Percentiles rank a stretch among this genome's conserved stretches.
These are phyloP conservation scores for Ophiognomonia clavigignenti-juglandacearum DNA, from an alignment of 2,329 filamentous ascomycete species.

Conservation along the genomic window DNA sequence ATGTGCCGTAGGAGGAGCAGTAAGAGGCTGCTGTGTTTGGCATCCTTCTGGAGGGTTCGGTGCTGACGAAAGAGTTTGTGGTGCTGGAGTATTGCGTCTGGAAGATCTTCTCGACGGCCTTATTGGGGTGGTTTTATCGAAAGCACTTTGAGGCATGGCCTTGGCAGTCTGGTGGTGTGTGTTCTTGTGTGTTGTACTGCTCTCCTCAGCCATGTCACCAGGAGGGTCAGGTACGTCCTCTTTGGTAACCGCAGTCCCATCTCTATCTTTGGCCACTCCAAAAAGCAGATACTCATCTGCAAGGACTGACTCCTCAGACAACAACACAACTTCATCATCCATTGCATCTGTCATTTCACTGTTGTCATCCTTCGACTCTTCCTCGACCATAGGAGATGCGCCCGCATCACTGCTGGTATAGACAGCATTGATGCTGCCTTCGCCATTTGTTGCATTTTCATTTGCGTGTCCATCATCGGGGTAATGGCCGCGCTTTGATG, in stretches of 20 bases:
- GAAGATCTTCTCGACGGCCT: not conserved
- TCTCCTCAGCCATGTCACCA: not conserved
- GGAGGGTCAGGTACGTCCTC: not conserved
- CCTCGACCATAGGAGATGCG: not conserved
- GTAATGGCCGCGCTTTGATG: not conserved
- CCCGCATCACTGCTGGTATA: not conserved
- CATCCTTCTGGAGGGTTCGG: not conserved
- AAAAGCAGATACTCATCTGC: not conserved
- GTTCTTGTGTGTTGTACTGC: not conserved
- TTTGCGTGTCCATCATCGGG: not conserved
- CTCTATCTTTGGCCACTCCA: not conserved
- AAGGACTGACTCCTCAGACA: slow-evolving; percentile 7
- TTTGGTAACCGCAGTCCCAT: not conserved
- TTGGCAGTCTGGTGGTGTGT: not conserved
- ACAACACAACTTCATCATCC: slow-evolving; percentile 7
- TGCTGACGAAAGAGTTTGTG: not conserved
- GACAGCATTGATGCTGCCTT: not conserved
- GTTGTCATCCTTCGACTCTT: not conserved
- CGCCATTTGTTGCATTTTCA: not conserved
- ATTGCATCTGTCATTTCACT: not conserved
- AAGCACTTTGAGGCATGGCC: not conserved
- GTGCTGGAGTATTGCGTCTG: not conserved
- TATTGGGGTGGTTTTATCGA: not conserved
- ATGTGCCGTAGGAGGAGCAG: slow-evolving; percentile 19
- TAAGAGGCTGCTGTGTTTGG: not conserved